These are phyloP conservation scores for Candida schatavii DNA, from an alignment of 805 yeast species.

Conservation along the genomic window DNA sequence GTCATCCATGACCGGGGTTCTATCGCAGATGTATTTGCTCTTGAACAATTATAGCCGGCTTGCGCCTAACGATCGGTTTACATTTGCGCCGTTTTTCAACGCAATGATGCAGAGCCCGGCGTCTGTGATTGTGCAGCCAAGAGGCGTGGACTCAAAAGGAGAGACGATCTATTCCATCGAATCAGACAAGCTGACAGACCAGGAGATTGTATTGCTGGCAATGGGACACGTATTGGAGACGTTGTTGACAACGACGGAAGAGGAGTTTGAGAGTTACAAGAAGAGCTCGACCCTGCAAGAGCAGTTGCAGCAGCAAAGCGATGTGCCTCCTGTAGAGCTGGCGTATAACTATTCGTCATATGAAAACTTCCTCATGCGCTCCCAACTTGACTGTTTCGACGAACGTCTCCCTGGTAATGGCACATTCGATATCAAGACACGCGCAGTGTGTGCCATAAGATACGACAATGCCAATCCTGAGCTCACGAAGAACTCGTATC, in stretches of 20 bases:
- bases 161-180: constrained; percentile 58
- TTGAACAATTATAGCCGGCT: constrained; percentile 43
- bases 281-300: constrained; percentile 11
- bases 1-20: constrained; percentile 76
- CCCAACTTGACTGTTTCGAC: constrained; percentile 87
- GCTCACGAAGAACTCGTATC: constrained; percentile 58
- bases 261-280: constrained; percentile 44
- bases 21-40: constrained; percentile 72
- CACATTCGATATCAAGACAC: constrained; percentile 84
- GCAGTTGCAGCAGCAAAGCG: constrained; percentile 19
- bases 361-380: constrained; percentile 74
- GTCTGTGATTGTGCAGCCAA: constrained; percentile 50
- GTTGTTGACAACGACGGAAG: constrained; percentile 59
- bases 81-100: constrained; percentile 41
- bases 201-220: constrained; percentile 64
- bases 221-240: constrained; percentile 81
- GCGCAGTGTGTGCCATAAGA: constrained; percentile 87
- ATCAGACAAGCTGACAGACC: constrained; percentile 63
- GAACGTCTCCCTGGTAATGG: constrained; percentile 82
- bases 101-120: constrained; percentile 45
- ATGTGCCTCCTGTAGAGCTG: constrained; percentile 15
- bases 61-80: constrained; percentile 20
- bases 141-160: constrained; percentile 28
- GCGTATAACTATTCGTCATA: constrained; percentile 69
- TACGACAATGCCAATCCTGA: constrained; percentile 68